These are phyloP conservation scores for Guadua angustifolia DNA, from an alignment of 176 grass and related monocot species.

Conservation along the genomic window DNA sequence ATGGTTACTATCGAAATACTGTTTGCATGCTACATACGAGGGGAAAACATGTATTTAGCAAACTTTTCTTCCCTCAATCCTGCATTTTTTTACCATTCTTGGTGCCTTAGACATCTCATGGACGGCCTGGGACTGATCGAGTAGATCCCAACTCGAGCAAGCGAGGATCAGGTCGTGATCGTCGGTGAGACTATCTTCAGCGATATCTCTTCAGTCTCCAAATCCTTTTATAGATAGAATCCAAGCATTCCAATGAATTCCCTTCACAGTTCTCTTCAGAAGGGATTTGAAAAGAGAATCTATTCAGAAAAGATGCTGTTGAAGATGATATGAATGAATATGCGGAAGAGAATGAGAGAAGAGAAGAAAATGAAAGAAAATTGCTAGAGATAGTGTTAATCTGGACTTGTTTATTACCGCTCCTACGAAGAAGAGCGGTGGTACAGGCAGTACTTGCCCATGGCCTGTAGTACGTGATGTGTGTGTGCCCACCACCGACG, in stretches of 20 bases:
- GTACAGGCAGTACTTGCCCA: background rate
- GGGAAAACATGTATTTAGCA: background rate
- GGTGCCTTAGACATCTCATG: background rate
- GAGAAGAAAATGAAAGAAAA: too few relatives aligned
- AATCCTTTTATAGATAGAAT: too few relatives aligned
- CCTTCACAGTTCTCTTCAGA: too few relatives aligned
- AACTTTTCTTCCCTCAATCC: background rate
- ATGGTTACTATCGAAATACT: background rate
- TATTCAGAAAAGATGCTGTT: too few relatives aligned
- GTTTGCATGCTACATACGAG: background rate
- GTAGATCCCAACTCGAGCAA: background rate
- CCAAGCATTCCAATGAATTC: too few relatives aligned
- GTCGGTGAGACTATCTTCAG: too few relatives aligned
- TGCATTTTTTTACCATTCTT: background rate
- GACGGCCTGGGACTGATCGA: background rate
- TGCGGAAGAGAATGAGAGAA: too few relatives aligned
- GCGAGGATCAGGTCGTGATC: background rate
- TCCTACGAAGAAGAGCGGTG: background rate
- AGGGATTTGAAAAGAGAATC: too few relatives aligned
- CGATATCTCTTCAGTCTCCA: too few relatives aligned
- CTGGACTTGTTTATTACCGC: background rate
- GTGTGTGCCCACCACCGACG: background rate
- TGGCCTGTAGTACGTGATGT: background rate
- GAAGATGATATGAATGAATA: too few relatives aligned
- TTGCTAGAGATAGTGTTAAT: too few relatives aligned